These are phyloP conservation scores for Aspergillus sp. DNA, from an alignment of 2,329 filamentous ascomycete genomes.

Conservation along the genomic window DNA sequence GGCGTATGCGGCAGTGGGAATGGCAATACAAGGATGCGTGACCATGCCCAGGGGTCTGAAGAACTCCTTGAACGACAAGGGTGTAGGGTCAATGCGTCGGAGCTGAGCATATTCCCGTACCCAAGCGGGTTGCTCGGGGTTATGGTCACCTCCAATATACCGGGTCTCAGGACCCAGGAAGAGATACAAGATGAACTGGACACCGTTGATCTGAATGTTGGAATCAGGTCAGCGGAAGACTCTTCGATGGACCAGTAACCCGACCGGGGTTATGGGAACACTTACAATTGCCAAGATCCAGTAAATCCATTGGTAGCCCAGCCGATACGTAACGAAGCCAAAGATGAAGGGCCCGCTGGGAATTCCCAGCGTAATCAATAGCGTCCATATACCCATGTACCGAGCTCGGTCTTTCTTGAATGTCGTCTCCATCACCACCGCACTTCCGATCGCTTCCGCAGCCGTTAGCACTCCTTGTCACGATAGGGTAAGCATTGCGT, in stretches of 20 bases:
- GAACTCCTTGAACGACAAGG: conserved; percentile 54
- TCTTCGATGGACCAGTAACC: background rate
- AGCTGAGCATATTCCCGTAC: conserved; percentile 50
- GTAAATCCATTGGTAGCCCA: conserved; percentile 62
- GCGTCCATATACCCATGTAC: conserved; percentile 61
- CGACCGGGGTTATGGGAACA: background rate
- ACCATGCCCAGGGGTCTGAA: conserved; percentile 53
- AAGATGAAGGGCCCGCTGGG: conserved; percentile 45
- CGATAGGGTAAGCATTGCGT: background rate
- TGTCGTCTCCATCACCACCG: conserved; percentile 59
- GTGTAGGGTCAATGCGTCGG: conserved; percentile 55
- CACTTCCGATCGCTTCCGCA: conserved; percentile 54
- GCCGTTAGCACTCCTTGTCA: conserved; percentile 3
- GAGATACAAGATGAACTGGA: conserved; percentile 59
- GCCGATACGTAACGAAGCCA: conserved; percentile 51
- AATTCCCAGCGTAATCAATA: conserved; percentile 53
- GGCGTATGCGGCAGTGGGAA: conserved; percentile 58
- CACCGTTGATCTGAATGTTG: conserved; percentile 52
- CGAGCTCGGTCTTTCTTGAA: conserved; percentile 57
- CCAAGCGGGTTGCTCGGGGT: conserved; percentile 35
- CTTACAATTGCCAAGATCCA: conserved; percentile 59
- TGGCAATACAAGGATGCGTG: conserved; percentile 49
- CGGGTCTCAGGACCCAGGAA: conserved; percentile 59
- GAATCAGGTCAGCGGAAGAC: conserved; percentile 16
- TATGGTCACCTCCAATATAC: conserved; percentile 43